Evolutionary conservation across 371 early-diverging fungal genomes (phyloP), one percentile per base, ranked within the genome.

Genomic region (Nematocida sp.): DNA sequence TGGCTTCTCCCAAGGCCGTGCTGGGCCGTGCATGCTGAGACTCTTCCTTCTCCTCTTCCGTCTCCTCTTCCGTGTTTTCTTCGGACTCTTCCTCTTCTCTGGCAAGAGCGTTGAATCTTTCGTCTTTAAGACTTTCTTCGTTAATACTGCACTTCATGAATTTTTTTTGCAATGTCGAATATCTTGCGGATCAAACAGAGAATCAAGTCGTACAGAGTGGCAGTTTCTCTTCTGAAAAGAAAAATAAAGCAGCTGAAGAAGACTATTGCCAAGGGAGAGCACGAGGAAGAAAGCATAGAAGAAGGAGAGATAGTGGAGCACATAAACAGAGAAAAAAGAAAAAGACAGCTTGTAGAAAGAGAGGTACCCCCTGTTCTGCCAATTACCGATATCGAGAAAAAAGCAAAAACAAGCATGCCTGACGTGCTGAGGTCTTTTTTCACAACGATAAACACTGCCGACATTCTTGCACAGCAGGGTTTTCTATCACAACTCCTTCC

Each of bases 1-100:
- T 27, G 54, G 90, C 90, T 3, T 91, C 91, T 37, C 93, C 92
- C 38, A 83, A 83, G 2, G 89, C 88, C 40, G 91, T 86, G 51
- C 85, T 78, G 45, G 45, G 27, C 7, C 32, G 49, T n/a, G 60
- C 32, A 15, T 58, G 17, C 19, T 70, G 34, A 13, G 60, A 34
- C 34, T 38, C 62, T 4, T 41, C 1, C 37, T 25, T 19, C 21
- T 32, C 48, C n/a, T 46, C 5, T 51, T 17, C 25, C 8, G 17
- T 46, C 23, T 57, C n/a, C n/a, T n/a, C 23, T 48, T 51, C 31
- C 17, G 11, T 49, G 13, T 27, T 49, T 43, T 23, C 48, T 19
- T 51, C 49, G 8, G 64, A n/a, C 58, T 17, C 31, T 27, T 1
- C 55, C 37, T 11, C n/a, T 8, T 5, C 43, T 25, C 11, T 25